A percentile compares a stretch with the other conserved stretches of the same genome.
phyloP scores from a whole-genome alignment of 2,329 filamentous ascomycete genomes.

The Ophiostoma sp. region DNA sequence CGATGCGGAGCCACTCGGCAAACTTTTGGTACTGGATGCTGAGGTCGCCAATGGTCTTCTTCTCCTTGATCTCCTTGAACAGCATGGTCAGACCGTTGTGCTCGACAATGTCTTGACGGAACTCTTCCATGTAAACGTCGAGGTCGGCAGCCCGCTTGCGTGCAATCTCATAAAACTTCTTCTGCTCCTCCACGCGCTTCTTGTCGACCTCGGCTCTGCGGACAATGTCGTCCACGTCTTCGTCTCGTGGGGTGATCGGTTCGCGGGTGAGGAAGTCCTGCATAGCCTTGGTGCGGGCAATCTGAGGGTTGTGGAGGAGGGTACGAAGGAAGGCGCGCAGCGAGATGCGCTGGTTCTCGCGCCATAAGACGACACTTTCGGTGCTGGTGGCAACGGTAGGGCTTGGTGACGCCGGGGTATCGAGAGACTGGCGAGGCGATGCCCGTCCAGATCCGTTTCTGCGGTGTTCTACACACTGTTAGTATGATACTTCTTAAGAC shows the following conservation, averaged over 20 bases:
- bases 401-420: slow-evolving; percentile 40
- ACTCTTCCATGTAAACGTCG: slow-evolving; percentile 97
- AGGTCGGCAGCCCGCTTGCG: slow-evolving; percentile 85
- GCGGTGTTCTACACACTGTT: slow-evolving; percentile 31
- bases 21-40: slow-evolving; percentile 98
- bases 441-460: slow-evolving; percentile 38
- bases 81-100: slow-evolving; percentile 84
- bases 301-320: slow-evolving; percentile 78
- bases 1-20: slow-evolving; percentile 95
- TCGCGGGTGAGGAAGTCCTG: slow-evolving; percentile 75
- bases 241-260: slow-evolving; percentile 73
- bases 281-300: slow-evolving; percentile 81
- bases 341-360: slow-evolving; percentile 89
- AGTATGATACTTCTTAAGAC: neutral
- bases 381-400: slow-evolving; percentile 34
- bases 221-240: slow-evolving; percentile 79
- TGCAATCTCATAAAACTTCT: slow-evolving; percentile 92
- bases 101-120: slow-evolving; percentile 67
- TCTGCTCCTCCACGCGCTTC: slow-evolving; percentile 87
- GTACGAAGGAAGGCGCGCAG: slow-evolving; percentile 87
- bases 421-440: slow-evolving; percentile 49
- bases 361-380: slow-evolving; percentile 61
- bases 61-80: slow-evolving; percentile 89
- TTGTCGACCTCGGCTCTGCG: slow-evolving; percentile 80
- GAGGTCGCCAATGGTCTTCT: slow-evolving; percentile 81